Percentiles rank a stretch among this genome's conserved stretches.
These are phyloP conservation scores for Pseudozyma sp. DNA, from an alignment of 1,284 basidiomycete species.

Conservation along the genomic window DNA sequence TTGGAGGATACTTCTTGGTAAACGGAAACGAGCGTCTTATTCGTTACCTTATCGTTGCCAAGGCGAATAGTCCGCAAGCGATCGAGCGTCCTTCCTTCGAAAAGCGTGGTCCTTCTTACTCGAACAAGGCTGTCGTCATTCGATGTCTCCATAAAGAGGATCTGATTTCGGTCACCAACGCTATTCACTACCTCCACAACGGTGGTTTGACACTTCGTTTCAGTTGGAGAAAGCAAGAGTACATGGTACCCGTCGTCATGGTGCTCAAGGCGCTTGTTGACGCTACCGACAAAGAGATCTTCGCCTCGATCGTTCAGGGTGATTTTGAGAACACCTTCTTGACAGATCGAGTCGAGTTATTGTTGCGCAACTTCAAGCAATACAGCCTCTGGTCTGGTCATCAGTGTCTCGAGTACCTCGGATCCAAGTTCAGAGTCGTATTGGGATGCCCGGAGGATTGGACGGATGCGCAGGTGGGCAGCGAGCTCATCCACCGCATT, in stretches of 20 bases:
- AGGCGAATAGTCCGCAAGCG: slow-evolving; percentile 88
- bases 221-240: slow-evolving; percentile 98
- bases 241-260: slow-evolving; percentile 97
- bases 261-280: slow-evolving; percentile 91
- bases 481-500: slow-evolving; percentile 85
- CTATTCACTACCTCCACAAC: slow-evolving; percentile 95
- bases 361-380: slow-evolving; percentile 90
- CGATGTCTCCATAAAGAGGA: slow-evolving; percentile 80
- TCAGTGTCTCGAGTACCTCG: slow-evolving; percentile 95
- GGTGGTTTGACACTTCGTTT: slow-evolving; percentile 95
- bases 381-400: slow-evolving; percentile 87
- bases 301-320: slow-evolving; percentile 96
- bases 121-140: slow-evolving; percentile 92
- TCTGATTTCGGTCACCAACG: slow-evolving; percentile 78
- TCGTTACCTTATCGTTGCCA: slow-evolving; percentile 92
- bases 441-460: slow-evolving; percentile 92
- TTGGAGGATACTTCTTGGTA: slow-evolving; percentile 98
- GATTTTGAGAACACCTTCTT: slow-evolving; percentile 98
- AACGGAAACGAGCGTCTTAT: slow-evolving; percentile 99
- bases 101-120: slow-evolving; percentile 94
- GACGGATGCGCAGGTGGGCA: slow-evolving; percentile 85
- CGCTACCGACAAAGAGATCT: slow-evolving; percentile 96
- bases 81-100: slow-evolving; percentile 86
- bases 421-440: slow-evolving; percentile 95
- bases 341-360: slow-evolving; percentile 95